Evolutionary conservation across 2,329 filamentous ascomycete genomes (phyloP), one percentile per base, ranked within the genome.

Genomic region (Ceratocystis albifundus): DNA sequence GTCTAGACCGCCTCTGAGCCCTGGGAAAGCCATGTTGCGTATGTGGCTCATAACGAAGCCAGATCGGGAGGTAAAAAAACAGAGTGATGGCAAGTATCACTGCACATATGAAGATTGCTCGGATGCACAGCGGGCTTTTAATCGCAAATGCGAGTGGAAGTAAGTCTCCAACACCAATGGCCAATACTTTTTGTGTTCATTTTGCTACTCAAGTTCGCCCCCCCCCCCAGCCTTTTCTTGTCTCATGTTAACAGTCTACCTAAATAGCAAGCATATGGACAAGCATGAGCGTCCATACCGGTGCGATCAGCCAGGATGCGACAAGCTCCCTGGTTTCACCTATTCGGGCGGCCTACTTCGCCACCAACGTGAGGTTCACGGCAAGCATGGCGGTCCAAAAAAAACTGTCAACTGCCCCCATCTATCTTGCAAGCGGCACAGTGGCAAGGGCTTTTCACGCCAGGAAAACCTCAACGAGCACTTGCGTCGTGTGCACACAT

Each of bases 401-500:
- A 91, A 95, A 69, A 87, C 88, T 2, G 82, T 96, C 65, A 89
- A 90, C 78, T 97, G 93, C 72, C 91, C 91, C 0, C 88, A 93
- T 72, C 76, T 80, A 46, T 90, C 90, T 73, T 97, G 93, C 81
- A 96, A 96, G 74, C 88, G 93, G 46, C 89, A 91, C 72, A 86
- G 84, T 0, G 92, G 90, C 69, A 89, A 90, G 72, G 91, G 91
- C 25, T 97, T 97, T 75, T 95, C 92, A 7, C 85, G 93, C 62
- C 89, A 92, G 72, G 93, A 97, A 76, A 97, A 97, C 72, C 80
- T 96, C 3, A 91, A 93, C 73, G 93, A 97, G 76, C 93, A 97
- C 76, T 79, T 96, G 20, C 88, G 93, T 22, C 86, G 93, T 30
- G 89, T 95, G n/a, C 93, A 97, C 74, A 87, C 82, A 53, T 77